Conservation (phyloP, 768 basidiomycete genomes). For the Suillus plorans region DNA sequence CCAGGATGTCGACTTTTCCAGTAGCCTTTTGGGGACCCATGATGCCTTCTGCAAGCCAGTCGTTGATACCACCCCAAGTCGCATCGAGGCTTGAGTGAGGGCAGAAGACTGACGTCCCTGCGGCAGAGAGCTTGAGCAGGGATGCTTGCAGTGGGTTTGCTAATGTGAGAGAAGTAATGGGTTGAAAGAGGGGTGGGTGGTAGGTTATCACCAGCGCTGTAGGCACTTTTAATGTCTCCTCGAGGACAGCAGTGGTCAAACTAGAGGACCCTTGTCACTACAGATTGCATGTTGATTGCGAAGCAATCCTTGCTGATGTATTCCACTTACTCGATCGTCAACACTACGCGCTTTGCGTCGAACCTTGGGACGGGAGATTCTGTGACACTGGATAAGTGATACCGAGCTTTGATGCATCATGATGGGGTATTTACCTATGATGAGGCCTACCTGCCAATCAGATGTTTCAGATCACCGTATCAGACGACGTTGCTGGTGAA, state of each 20-base stretch:
- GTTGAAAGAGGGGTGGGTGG: slow-evolving; percentile 83
- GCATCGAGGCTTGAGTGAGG: slow-evolving; percentile 90
- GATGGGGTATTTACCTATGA: slow-evolving; percentile 53
- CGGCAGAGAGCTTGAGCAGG: slow-evolving; percentile 75
- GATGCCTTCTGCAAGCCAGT: slow-evolving; percentile 73
- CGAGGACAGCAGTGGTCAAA: slow-evolving; percentile 67
- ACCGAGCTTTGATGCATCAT: slow-evolving; percentile 3
- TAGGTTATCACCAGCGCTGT: slow-evolving; percentile 76
- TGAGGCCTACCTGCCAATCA: slow-evolving; percentile 58
- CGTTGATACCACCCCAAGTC: slow-evolving; percentile 85
- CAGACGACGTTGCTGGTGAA: slow-evolving; percentile 6
- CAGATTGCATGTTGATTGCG: slow-evolving; percentile 7
- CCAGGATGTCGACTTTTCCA: slow-evolving; percentile 34
- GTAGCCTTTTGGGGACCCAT: slow-evolving; percentile 33
- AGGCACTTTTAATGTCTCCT: slow-evolving; percentile 62
- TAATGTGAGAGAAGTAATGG: slow-evolving; percentile 74
- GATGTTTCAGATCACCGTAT: slow-evolving; percentile 7
- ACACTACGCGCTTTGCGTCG: slow-evolving; percentile 49
- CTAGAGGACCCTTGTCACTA: slow-evolving; percentile 37
- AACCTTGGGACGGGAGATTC: slow-evolving; percentile 54
- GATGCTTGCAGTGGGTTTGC: slow-evolving; percentile 76
- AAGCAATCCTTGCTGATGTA: slow-evolving; percentile 11
- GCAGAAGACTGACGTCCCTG: slow-evolving; percentile 82
- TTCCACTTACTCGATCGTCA: slow-evolving; percentile 67
- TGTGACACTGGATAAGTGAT: slow-evolving; percentile 19